Percentiles rank a stretch among this genome's conserved stretches.
These are phyloP conservation scores for Aspergillus sp. DNA, from an alignment of 2,329 filamentous ascomycete genomes.

Conservation along the genomic window DNA sequence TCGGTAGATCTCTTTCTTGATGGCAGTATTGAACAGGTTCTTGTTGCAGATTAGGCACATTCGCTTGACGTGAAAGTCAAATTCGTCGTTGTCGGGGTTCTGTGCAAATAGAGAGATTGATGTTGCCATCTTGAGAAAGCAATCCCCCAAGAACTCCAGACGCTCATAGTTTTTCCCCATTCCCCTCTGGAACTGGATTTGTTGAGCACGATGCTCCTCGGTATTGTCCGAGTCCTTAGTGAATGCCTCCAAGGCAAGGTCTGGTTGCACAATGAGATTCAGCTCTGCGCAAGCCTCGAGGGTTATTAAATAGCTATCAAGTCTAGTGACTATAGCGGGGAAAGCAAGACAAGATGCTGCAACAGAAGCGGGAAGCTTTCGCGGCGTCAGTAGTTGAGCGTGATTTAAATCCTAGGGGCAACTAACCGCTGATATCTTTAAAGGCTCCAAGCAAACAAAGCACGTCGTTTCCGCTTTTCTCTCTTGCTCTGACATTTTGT, in stretches of 20 bases:
- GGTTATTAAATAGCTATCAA: slow-evolving; percentile 79
- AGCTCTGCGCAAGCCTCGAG: slow-evolving; percentile 70
- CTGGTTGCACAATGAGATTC: slow-evolving; percentile 62
- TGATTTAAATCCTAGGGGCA: background rate
- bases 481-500: slow-evolving; percentile 59
- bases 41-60: slow-evolving; percentile 91
- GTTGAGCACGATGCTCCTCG: slow-evolving; percentile 66
- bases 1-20: slow-evolving; percentile 63
- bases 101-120: slow-evolving; percentile 81
- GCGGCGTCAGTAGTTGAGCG: slow-evolving; percentile 17
- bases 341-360: slow-evolving; percentile 73
- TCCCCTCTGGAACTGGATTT: slow-evolving; percentile 73
- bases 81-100: slow-evolving; percentile 77
- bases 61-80: slow-evolving; percentile 81
- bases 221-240: slow-evolving; percentile 91
- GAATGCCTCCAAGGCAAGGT: slow-evolving; percentile 79
- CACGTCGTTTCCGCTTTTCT: slow-evolving; percentile 52
- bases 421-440: slow-evolving; percentile 74
- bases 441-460: slow-evolving; percentile 73
- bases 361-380: slow-evolving; percentile 65
- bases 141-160: slow-evolving; percentile 89
- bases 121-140: slow-evolving; percentile 93
- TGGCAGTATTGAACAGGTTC: slow-evolving; percentile 78
- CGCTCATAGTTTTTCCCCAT: slow-evolving; percentile 97
- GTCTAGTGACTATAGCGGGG: slow-evolving; percentile 78